phyloP scores from a whole-genome alignment of 352 stramenopile species.

The Phytophthora pluvialis region DNA sequence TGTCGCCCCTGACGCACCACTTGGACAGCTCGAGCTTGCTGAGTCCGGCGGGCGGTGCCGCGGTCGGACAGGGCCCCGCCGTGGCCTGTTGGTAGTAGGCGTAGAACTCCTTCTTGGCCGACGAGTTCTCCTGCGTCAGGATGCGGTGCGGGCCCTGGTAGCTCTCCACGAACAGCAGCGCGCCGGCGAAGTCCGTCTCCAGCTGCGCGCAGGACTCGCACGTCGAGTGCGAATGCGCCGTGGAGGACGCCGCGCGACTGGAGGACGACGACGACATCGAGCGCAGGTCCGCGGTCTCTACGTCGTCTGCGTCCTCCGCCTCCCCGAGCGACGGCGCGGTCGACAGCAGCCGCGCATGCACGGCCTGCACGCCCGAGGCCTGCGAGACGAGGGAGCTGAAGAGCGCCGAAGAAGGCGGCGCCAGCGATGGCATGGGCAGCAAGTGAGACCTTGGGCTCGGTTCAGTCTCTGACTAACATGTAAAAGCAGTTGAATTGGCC shows the following conservation, averaged over 20 bases:
- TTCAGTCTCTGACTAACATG: no score
- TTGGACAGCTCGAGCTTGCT: conserved; percentile 67
- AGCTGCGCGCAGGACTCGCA: conserved; percentile 64
- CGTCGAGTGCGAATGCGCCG: conserved; percentile 38
- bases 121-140: conserved; percentile 72
- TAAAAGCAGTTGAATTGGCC: neutral
- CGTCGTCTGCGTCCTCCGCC: conserved; percentile 48
- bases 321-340: conserved; percentile 25
- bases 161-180: conserved; percentile 81
- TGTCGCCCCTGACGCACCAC: conserved; percentile 33
- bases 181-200: conserved; percentile 75
- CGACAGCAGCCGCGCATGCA: conserved; percentile 53
- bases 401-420: conserved; percentile 38
- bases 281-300: conserved; percentile 40
- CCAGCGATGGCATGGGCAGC: conserved; percentile 47
- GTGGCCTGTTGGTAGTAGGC: conserved; percentile 82
- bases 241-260: conserved; percentile 18
- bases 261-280: conserved; percentile 45
- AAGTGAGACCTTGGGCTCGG: neutral
- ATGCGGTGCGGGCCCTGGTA: conserved; percentile 85
- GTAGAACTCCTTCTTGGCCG: conserved; percentile 83
- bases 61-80: conserved; percentile 52
- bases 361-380: conserved; percentile 46
- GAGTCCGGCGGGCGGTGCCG: conserved; percentile 38
- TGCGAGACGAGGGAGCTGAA: conserved; percentile 57